Evolutionary conservation across 495 filamentous ascomycete species (phyloP), one percentile per base, ranked within the genome.

Genomic region (Hypomontagnella monticulosa): DNA sequence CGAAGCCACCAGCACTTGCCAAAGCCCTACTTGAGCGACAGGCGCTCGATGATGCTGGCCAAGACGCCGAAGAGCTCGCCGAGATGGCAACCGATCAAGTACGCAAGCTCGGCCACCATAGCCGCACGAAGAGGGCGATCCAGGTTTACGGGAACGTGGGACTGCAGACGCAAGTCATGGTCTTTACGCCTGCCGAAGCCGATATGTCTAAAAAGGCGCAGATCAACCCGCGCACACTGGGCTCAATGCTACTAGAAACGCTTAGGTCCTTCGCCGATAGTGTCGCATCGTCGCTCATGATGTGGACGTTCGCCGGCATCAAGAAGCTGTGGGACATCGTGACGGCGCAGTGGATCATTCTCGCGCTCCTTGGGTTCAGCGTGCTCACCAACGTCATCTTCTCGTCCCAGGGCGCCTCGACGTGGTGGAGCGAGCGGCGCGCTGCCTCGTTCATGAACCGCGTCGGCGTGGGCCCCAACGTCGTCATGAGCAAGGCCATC

Each of bases 41-140:
- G 72, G 96, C 94, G 7, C 82, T 90, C 46, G 84, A 87, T 55
- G 93, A 97, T 67, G 83, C 96, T 23, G 84, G 88, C 57, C 86
- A 91, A 50, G 93, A 96, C 70, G 92, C 93, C 0, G 82, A 91
- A 56, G 93, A 97, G 76, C 83, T 99, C 2, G 84, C 88, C 8
- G 93, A 97, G 74, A 81, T 97, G 8, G 88, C 93, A 23, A 88
- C 88, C 15, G 93, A 97, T 62, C 93, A 97, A 72, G 92, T 96
- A 42, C 85, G 89, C 34, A 89, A 87, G 69, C 85, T 98, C 0
- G 89, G 93, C 70, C 82, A 87, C 41, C 87, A 94, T 72, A 90
- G 88, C 72, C 87, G 91, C 53, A 97, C 93, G 41, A 94, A 93
- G 78, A 91, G 94, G 63, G 93, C 93, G 38, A 90, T 96, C 52